Base-by-base conservation (phyloP, 2,329 filamentous ascomycete genomes). In the Phialophora expanda region DNA sequence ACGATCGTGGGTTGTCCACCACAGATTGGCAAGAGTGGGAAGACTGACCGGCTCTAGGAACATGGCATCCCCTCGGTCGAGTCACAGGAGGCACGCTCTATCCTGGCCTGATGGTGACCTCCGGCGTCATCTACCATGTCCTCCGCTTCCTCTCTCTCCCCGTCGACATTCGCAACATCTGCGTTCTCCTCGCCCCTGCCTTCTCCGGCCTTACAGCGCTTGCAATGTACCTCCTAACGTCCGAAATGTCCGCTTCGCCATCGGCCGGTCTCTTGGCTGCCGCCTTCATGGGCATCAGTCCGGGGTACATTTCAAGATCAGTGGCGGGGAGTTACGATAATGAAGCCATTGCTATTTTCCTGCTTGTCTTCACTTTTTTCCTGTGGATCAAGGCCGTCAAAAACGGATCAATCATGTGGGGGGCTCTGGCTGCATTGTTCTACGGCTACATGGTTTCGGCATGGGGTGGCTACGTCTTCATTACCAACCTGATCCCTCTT, bases 361-460 rank as follows among this genome's bases (percentile, higher is more conserved):
- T 99, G 73, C 87, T 99, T 34, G 95, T 99, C 71, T 97, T 97
- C 79, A 99, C 95, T 77, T 99, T 99, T 81, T 99, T 89, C 81
- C 87, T 99, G 61, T 99, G 95, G 95, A 97, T 99, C 82, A 98
- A 98, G 86, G 92, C 95, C 22, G 86, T 99, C 73, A 99, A 99
- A 84, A 87, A 93, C 65, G 95, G 95, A 28, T 98, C 95, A 58
- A 93, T 96, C 78, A 91, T 97, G 80, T 99, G 94, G 94, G 94
- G 93, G 73, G 93, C 92, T 44, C 84, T 97, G 69, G 95, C 93
- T 73, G 95, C 95, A 51, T 85, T 99, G 62, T 98, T 96, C 82
- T 99, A 99, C 80, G 95, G 95, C 76, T 99, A 99, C 87, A 99
- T 99, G 95, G 95, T 99, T 70, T 95, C 94, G 56, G 96, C 96